Evolutionary conservation across 2,329 filamentous ascomycete genomes (phyloP), one percentile per base, ranked within the genome.

Genomic region (Simplicillium sp.): DNA sequence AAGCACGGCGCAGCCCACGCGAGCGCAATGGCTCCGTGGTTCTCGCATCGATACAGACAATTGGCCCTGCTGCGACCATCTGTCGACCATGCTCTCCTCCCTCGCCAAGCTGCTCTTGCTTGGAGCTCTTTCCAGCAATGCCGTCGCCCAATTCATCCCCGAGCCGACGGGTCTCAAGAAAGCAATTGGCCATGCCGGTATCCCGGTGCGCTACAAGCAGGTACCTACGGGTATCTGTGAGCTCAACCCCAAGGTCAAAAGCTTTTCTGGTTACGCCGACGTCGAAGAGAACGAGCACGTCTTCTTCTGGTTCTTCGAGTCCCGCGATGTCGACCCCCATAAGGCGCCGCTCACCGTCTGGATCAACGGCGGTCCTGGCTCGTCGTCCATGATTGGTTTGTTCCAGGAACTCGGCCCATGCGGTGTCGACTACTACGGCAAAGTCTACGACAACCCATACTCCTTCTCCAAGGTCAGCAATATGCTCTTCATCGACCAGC

Each of bases 341-440:
- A 45, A 44, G 15, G 50, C 47, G 15, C 49, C 42, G 38, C 52
- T 75, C 41, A 71, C 67, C 3, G 70, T 80, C 52, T 80, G 72
- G 71, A 61, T 80, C 46, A 78, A 77, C 55, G 76, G 77, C 39
- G 76, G 77, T 2, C 76, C 76, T 2, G 77, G 77, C 7, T 65
- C 65, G 37, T 76, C 71, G 50, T 77, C 72, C 34, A 70, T 80
- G 66, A 65, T 75, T 36, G 75, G 75, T 15, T 58, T 80, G 39
- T 79, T 80, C 48, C 59, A 61, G 13, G 74, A 75, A 51, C 61
- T 67, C 37, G 75, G 75, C 14, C 63, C 61, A 28, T 71, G 59
- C 49, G 54, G 67, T 46, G 55, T 68, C 17, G 37, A 39, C 37
- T 39, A 39, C 29, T 34, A 20, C 29, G 37, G 37, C 37, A 39